Conservation (phyloP, 2,329 filamentous ascomycete species). For the Dothideomycetes sp. region DNA sequence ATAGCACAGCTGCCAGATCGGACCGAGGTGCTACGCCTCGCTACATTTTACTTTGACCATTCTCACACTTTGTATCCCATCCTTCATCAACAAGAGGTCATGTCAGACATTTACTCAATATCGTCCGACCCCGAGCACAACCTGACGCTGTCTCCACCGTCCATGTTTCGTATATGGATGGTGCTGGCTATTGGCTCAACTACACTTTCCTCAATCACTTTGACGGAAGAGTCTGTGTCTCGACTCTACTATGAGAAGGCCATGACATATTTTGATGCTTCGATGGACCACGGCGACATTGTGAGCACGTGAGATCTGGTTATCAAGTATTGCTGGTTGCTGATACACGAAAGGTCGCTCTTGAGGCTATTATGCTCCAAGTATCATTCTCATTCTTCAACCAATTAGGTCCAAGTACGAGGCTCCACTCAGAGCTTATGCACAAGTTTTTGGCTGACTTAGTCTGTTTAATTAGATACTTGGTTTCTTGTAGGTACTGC, state of each 20-base stretch:
- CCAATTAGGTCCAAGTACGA: conserved; percentile 33
- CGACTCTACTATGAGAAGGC: conserved; percentile 36
- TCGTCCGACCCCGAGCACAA: conserved; percentile 3
- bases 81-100: conserved; percentile 30
- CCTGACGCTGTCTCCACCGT: conserved; percentile 20
- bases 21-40: conserved; percentile 22
- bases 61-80: conserved; percentile 41
- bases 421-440: background rate
- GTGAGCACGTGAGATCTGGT: background rate
- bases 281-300: conserved; percentile 18
- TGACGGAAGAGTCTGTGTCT: conserved; percentile 35
- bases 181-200: conserved; percentile 41
- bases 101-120: conserved; percentile 24
- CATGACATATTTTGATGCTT: conserved; percentile 32
- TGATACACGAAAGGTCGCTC: conserved; percentile 22
- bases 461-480: conserved; percentile 23
- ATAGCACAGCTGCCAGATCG: conserved; percentile 23
- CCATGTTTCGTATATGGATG: conserved; percentile 40
- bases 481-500: conserved; percentile 40
- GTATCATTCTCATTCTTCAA: conserved; percentile 44
- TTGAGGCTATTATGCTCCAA: conserved; percentile 39
- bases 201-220: conserved; percentile 34
- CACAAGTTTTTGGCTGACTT: background rate
- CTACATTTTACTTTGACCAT: conserved; percentile 39
- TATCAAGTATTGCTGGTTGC: background rate